Evolutionary conservation across 1,284 basidiomycete genomes (phyloP), one percentile per base, ranked within the genome.

Genomic region (Ustilago esculenta): DNA sequence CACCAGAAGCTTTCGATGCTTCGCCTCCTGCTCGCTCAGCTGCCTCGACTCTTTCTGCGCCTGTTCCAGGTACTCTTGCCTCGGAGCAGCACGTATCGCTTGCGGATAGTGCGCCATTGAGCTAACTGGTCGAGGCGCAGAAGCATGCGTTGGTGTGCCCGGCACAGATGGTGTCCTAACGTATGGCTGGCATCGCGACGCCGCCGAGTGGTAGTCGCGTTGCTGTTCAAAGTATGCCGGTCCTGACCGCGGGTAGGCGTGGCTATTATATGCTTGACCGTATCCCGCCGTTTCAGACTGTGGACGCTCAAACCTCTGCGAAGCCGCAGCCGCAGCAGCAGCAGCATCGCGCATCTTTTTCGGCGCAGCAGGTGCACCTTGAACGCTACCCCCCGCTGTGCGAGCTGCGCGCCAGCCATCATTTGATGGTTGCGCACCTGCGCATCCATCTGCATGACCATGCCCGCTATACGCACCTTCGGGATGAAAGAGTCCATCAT

Each of bases 1-100:
- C 44, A 93, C 85, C 1, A 92, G 86, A 79, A 60, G 45, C 42
- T 70, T 59, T 2, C 61, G 35, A 3, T 46, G 39, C 3, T 14
- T 18, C 14, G 41, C 56, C 9, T 60, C 60, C 2, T 56, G 8
- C 11, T 70, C 56, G 29, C 17, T 37, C 12, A 65, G 42, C 32
- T 29, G 21, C n/a, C 27, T 15, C 20, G 49, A 47, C 1, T 40
- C 10, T 17, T 52, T 18, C 14, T 35, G 33, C 5, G 67, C 67
- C 27, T 49, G 48, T 15, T 53, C 34, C 15, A 65, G 20, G 33
- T 70, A 70, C 15, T 18, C 17, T 12, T 33, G 39, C 2, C 67
- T 40, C 1, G 67, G 67, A 20, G 36, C 51, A 8, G 54, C 47
- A 3, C 66, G 59, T 14, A 60, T 69, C 1, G 59, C 59, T 0